Evolutionary conservation across 108 stramenopile species (phyloP).

Genomic region (Cylindrotheca fusiformis): DNA sequence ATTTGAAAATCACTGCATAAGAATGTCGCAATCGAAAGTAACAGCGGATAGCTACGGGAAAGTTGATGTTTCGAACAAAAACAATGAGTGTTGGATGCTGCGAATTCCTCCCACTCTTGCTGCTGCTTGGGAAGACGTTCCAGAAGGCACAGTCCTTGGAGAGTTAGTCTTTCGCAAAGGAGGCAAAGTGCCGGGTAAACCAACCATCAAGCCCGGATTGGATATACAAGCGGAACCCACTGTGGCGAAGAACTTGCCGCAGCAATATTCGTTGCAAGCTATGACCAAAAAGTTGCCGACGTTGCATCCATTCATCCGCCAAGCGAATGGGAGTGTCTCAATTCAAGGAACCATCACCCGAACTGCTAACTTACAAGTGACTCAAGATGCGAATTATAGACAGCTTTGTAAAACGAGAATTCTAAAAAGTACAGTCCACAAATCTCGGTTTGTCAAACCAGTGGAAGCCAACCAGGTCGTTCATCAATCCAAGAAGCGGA

Average conservation of each 20-base stretch:
- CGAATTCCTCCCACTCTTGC: constrained; percentile 70
- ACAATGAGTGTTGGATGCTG: constrained; percentile 73
- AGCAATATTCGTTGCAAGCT: constrained; percentile 79
- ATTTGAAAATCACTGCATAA: too few species aligned
- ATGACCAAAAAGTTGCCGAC: constrained; percentile 79
- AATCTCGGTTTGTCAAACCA: constrained; percentile 79
- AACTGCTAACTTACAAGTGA: constrained; percentile 73
- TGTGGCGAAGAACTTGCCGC: constrained; percentile 44
- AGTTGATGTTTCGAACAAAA: constrained; percentile 17
- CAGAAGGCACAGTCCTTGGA: constrained; percentile 80
- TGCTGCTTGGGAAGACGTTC: constrained; percentile 63
- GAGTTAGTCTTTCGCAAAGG: constrained; percentile 85
- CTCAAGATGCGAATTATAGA: constrained; percentile 59
- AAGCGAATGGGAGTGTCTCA: constrained; percentile 59
- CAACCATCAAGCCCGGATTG: constrained; percentile 38
- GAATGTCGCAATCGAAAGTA: constrained; percentile 25
- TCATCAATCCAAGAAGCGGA: constrained; percentile 27
- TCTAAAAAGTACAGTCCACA: constrained; percentile 60
- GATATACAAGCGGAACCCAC: constrained; percentile 33
- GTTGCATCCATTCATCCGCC: constrained; percentile 74
- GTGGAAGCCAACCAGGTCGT: constrained; percentile 57
- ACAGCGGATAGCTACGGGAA: constrained; percentile 48
- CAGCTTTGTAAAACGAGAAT: constrained; percentile 68
- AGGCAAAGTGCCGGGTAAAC: constrained; percentile 26
- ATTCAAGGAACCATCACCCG: constrained; percentile 71